Conservation (phyloP, 805 yeast genomes). For the Schwanniomyces sp. region DNA sequence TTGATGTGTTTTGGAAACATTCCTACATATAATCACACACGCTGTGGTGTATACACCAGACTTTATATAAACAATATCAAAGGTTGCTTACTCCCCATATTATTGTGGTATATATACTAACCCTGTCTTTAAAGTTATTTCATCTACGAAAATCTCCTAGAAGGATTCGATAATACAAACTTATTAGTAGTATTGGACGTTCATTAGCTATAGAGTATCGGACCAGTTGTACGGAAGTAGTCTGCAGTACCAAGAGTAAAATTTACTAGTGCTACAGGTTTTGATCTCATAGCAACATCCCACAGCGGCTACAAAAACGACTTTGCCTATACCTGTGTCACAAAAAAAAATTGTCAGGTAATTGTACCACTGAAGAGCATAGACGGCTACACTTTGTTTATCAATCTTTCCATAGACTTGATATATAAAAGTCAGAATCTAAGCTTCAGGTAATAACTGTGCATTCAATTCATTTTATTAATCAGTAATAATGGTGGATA, state of each 20-base stretch:
- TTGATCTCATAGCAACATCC: conserved; percentile 1
- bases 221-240: neutral
- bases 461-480: neutral
- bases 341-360: neutral
- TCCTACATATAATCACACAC: neutral
- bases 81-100: no score
- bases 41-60: neutral
- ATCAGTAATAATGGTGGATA: neutral
- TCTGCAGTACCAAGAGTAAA: neutral
- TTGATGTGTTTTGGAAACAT: neutral
- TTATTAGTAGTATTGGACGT: no score
- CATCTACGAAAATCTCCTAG: no score
- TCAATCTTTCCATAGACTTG: neutral
- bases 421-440: neutral
- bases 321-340: neutral
- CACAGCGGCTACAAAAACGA: neutral
- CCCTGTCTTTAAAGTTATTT: no score
- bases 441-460: neutral
- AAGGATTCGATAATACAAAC: no score
- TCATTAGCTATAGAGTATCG: no score
- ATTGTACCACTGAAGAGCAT: neutral
- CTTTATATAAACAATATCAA: no score
- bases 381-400: neutral
- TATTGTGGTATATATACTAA: no score
- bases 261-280: neutral